Base-by-base conservation (phyloP, 1,284 basidiomycete species). In the Naganishia cerealis region DNA sequence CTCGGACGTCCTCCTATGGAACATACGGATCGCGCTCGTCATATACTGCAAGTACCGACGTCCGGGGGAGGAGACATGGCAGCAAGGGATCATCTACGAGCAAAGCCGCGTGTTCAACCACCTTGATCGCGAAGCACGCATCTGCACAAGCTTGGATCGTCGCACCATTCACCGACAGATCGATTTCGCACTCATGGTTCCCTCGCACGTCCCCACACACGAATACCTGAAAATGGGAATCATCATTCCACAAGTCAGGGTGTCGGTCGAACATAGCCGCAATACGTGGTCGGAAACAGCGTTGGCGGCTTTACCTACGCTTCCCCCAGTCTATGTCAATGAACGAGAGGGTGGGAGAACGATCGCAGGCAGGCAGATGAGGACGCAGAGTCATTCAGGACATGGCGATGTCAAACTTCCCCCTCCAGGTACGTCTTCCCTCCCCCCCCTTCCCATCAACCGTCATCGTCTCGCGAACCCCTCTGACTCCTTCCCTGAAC, bases 11-110 rank as follows among this genome's bases (percentile, higher is more conserved):
- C 29, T 59, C 5, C 43, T 59, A 59, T 59, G 57, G 57, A 59
- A 59, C n/a, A 59, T 59, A 5, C 38, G 57, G 12, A 59, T 59
- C 43, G 42, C 57, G 10, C 57, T 59, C 38, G 57, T 59, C 42
- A 46, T 59, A 0, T n/a, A 16, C 29, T 59, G 57, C 57, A 46
- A 36, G 29, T 59, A 36, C 24, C 57, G 57, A 1, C 24, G 43
- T 18, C 42, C 57, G 18, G 43, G 42, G 3, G 57, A 59, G 6
- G 13, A 59, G 9, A 21, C 24, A 46, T 59, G 57, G 57, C 42
- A 36, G 16, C 43, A 59, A 33, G 57, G 57, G 16, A 21, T 59
- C 24, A 59, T 59, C 7, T 59, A 59, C 43, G 57, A 59, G 24
- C 57, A 59, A 36, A 43, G 57, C 4, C 42, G 57, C 5, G 26